Evolutionary conservation across 1,139 yeast genomes (phyloP).

Genomic region (Hansenula lynferdii): DNA sequence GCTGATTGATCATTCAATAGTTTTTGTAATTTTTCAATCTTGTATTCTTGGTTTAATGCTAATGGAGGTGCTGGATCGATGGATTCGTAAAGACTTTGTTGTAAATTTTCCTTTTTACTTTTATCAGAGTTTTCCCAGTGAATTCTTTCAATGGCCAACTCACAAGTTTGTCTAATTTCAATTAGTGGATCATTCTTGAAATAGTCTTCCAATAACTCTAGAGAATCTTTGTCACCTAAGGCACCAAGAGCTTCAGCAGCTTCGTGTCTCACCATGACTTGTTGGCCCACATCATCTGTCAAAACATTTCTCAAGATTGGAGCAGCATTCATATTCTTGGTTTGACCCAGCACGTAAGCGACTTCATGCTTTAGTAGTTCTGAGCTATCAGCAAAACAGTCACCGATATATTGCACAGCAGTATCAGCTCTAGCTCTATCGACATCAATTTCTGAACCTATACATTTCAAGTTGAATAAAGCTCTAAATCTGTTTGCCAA

Average conservation of each 20-base stretch:
- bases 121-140: slow-evolving; percentile 81
- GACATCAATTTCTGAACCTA: slow-evolving; percentile 57
- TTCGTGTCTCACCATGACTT: slow-evolving; percentile 97
- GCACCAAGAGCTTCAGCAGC: slow-evolving; percentile 99
- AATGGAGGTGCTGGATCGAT: slow-evolving; percentile 99
- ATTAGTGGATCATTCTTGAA: slow-evolving; percentile 68
- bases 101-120: slow-evolving; percentile 60
- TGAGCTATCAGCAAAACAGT: slow-evolving; percentile 73
- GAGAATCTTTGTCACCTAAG: slow-evolving; percentile 75
- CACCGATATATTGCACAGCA: slow-evolving; percentile 85
- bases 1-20: slow-evolving; percentile 71
- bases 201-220: slow-evolving; percentile 61
- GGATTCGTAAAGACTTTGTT: slow-evolving; percentile 73
- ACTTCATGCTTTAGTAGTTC: slow-evolving; percentile 96
- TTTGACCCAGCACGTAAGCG: slow-evolving; percentile 97
- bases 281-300: slow-evolving; percentile 57
- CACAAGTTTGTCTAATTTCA: slow-evolving; percentile 96
- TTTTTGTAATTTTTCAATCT: slow-evolving; percentile 58
- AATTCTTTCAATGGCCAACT: slow-evolving; percentile 91
- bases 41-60: slow-evolving; percentile 53
- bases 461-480: slow-evolving; percentile 78
- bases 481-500: slow-evolving; percentile 92
- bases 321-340: slow-evolving; percentile 76
- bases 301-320: slow-evolving; percentile 72
- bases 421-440: slow-evolving; percentile 47